These are phyloP conservation scores for Exophiala calicioides DNA, from an alignment of 2,329 filamentous ascomycete genomes.

Conservation along the genomic window DNA sequence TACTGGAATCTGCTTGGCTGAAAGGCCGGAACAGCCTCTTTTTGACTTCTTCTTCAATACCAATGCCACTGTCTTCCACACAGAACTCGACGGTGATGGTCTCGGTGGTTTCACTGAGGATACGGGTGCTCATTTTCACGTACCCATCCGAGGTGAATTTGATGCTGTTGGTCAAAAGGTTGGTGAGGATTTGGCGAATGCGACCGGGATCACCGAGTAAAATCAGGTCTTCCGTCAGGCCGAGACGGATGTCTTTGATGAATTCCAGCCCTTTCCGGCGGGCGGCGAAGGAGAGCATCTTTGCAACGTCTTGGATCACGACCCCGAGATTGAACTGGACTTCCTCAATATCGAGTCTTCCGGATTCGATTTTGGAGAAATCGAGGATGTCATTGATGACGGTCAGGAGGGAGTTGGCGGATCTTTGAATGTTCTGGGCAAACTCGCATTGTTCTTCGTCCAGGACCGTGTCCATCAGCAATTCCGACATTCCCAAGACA, in stretches of 20 bases:
- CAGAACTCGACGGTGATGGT: conserved; percentile 69
- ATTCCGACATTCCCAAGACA: conserved; percentile 76
- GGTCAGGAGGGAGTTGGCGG: conserved; percentile 73
- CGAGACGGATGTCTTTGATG: conserved; percentile 62
- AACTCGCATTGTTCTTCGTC: conserved; percentile 72
- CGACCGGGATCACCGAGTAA: conserved; percentile 77
- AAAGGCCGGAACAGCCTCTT: conserved; percentile 76
- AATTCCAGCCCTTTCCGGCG: conserved; percentile 73
- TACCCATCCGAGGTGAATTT: conserved; percentile 71
- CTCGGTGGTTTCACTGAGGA: conserved; percentile 65
- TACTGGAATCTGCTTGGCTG: conserved; percentile 78
- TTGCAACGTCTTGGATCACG: conserved; percentile 71
- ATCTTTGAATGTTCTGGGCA: conserved; percentile 75
- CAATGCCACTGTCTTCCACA: conserved; percentile 77
- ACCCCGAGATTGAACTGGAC: conserved; percentile 75
- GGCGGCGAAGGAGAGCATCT: conserved; percentile 77
- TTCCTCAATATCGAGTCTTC: conserved; percentile 74
- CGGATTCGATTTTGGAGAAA: conserved; percentile 79
- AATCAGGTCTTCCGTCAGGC: conserved; percentile 64
- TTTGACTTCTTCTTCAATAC: conserved; percentile 75
- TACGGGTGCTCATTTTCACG: conserved; percentile 66
- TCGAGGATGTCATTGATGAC: conserved; percentile 84
- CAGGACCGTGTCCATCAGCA: conserved; percentile 68
- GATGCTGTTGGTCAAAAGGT: conserved; percentile 74
- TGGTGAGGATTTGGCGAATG: conserved; percentile 75